Percentiles rank a stretch among this genome's conserved stretches.
Evolutionary conservation across 2,329 filamentous ascomycete genomes (phyloP).

Genomic region (Fusarium citri): DNA sequence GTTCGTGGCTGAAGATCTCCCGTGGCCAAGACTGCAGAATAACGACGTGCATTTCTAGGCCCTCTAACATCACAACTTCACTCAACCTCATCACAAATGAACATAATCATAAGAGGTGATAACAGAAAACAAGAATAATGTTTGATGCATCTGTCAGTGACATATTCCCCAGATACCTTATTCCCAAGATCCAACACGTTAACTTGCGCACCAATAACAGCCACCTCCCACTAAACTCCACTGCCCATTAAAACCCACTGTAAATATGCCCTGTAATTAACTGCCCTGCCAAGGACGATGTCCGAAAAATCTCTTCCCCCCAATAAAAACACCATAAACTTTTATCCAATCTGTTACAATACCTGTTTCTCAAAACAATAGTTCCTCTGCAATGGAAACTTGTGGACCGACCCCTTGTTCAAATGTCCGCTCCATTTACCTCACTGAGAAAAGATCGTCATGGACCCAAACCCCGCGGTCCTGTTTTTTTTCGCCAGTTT

Average conservation of each 20-base stretch:
- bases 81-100: not conserved
- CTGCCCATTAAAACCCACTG: not conserved
- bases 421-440: conserved; percentile 18
- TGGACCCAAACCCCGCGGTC: conserved; percentile 24
- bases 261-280: not conserved
- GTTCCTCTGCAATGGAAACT: not conserved
- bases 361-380: conserved; percentile 6
- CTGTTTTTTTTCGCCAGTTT: conserved; percentile 27
- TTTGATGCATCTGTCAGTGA: not conserved
- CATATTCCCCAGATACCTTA: not conserved
- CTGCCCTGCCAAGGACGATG: not conserved
- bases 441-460: conserved; percentile 23
- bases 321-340: not conserved
- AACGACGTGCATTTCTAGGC: conserved; percentile 10
- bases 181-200: not conserved
- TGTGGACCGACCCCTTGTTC: conserved; percentile 7
- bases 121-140: not conserved
- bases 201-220: not conserved
- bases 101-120: no score
- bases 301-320: not conserved
- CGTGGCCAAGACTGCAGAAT: conserved; percentile 26
- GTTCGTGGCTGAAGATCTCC: conserved; percentile 28
- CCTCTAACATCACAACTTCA: not conserved
- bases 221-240: not conserved
- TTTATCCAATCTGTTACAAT: not conserved